Evolutionary conservation across 306 rosid genomes (phyloP).

Genomic region (Datisca glomerata): DNA sequence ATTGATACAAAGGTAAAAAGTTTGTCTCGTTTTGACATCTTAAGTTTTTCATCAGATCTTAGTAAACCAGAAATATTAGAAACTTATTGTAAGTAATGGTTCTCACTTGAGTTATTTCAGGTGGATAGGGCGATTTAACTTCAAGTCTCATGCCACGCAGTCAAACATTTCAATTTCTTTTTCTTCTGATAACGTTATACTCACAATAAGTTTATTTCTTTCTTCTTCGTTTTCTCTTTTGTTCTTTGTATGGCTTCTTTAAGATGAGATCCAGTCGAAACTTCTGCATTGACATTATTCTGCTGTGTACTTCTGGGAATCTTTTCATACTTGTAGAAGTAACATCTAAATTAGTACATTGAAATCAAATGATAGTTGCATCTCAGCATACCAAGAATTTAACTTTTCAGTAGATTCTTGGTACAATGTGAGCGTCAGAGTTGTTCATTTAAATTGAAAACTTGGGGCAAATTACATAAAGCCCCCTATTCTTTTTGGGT

Average conservation of each 20-base stretch:
- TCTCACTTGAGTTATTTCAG: conserved; percentile 24
- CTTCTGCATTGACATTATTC: conserved; percentile 75
- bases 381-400: too few relatives aligned
- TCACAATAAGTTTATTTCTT: conserved; percentile 54
- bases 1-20: conserved; percentile 57
- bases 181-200: conserved; percentile 63
- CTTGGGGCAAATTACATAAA: too few relatives aligned
- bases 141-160: too few relatives aligned
- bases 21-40: not conserved
- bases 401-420: too few relatives aligned
- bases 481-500: too few relatives aligned
- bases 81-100: too few relatives aligned
- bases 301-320: conserved; percentile 76
- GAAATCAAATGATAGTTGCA: too few relatives aligned
- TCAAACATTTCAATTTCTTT: too few relatives aligned
- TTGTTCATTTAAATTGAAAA: too few relatives aligned
- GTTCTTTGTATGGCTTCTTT: conserved; percentile 4
- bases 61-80: not conserved
- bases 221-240: not conserved
- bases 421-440: too few relatives aligned
- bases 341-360: too few relatives aligned
- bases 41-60: not conserved
- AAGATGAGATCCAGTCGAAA: conserved; percentile 86
- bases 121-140: conserved; percentile 58
- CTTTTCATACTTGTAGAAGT: conserved; percentile 57